Percentiles rank a stretch among this genome's conserved stretches.
Evolutionary conservation across 2,329 filamentous ascomycete genomes (phyloP).

Genomic region (Colletotrichum ledebouriae): DNA sequence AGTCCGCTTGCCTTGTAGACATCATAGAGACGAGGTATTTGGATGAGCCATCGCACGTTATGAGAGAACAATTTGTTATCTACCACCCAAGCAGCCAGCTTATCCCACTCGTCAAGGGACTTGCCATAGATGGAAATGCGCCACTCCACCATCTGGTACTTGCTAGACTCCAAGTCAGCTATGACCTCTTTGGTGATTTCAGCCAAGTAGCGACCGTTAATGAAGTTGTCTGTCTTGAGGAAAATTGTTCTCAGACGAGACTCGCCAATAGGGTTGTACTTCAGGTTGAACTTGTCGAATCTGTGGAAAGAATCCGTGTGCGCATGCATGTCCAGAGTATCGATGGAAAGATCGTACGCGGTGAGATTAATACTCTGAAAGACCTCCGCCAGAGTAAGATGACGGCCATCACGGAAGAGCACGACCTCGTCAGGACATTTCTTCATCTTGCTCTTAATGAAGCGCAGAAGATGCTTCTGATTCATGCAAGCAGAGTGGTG

Average conservation of each 20-base stretch:
- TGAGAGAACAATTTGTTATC: conserved; percentile 99
- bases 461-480: conserved; percentile 96
- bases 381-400: conserved; percentile 91
- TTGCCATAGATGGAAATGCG: conserved; percentile 97
- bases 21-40: conserved; percentile 93
- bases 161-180: conserved; percentile 95
- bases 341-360: conserved; percentile 97
- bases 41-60: conserved; percentile 97
- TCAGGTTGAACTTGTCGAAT: conserved; percentile 99
- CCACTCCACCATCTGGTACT: conserved; percentile 99
- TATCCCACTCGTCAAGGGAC: conserved; percentile 95
- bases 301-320: conserved; percentile 98
- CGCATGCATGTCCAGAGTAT: conserved; percentile 98
- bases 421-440: conserved; percentile 96
- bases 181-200: conserved; percentile 99
- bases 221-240: conserved; percentile 97
- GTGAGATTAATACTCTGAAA: conserved; percentile 98
- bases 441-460: conserved; percentile 99
- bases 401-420: conserved; percentile 90
- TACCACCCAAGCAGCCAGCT: conserved; percentile 95
- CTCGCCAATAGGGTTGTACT: conserved; percentile 98
- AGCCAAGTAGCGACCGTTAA: conserved; percentile 93
- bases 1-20: conserved; percentile 92
- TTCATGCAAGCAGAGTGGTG: conserved; percentile 99
- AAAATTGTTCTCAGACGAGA: conserved; percentile 98